phyloP scores from a whole-genome alignment of 371 early-diverging fungal species.

The Apophysomyces ossiformis region DNA sequence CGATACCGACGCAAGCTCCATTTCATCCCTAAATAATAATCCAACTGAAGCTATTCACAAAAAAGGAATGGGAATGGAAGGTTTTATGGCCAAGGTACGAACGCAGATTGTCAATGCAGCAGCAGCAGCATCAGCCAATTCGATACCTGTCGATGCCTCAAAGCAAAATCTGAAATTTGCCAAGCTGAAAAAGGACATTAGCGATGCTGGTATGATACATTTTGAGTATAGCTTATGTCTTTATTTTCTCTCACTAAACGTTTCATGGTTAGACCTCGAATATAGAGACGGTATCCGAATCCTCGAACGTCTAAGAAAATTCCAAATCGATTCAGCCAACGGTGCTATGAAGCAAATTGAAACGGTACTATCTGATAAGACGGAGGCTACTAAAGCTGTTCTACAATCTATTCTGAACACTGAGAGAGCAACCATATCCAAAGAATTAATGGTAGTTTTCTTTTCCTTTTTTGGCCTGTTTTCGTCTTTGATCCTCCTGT shows the following conservation, averaged over 20 bases:
- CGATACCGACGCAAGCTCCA: constrained; percentile 32
- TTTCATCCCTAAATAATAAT: constrained; percentile 19
- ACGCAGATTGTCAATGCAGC: constrained; percentile 48
- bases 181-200: constrained; percentile 58
- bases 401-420: constrained; percentile 45
- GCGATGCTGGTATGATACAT: constrained; percentile 52
- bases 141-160: constrained; percentile 31
- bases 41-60: constrained; percentile 7
- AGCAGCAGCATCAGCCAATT: constrained; percentile 30
- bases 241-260: neutral
- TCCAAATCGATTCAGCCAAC: constrained; percentile 47
- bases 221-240: neutral
- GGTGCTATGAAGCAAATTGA: constrained; percentile 55
- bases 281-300: constrained; percentile 60
- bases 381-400: constrained; percentile 32
- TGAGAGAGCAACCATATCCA: constrained; percentile 38
- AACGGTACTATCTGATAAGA: constrained; percentile 49
- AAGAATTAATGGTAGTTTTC: constrained; percentile 32
- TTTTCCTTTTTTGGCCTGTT: neutral
- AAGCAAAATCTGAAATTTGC: constrained; percentile 45
- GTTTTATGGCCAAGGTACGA: constrained; percentile 50
- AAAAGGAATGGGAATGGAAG: constrained; percentile 46
- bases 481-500: neutral
- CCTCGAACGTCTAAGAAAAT: constrained; percentile 54
- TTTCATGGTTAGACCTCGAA: constrained; percentile 47